These are phyloP conservation scores for Didymella arachidicola DNA, from an alignment of 2,329 filamentous ascomycete species.

Conservation along the genomic window DNA sequence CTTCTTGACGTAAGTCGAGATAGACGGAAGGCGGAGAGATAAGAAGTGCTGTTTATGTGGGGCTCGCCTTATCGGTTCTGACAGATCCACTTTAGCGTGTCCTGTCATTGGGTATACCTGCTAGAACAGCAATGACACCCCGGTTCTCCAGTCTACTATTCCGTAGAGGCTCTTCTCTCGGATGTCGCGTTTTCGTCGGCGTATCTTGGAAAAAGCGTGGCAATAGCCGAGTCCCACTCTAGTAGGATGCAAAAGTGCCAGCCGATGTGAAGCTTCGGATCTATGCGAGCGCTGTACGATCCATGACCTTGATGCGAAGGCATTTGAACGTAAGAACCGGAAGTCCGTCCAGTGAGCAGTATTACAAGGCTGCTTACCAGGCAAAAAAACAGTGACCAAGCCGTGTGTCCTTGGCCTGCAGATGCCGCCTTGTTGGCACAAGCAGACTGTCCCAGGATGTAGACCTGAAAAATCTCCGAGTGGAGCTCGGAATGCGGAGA, in stretches of 20 bases:
- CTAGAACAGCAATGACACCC: background rate
- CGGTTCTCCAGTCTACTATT: background rate
- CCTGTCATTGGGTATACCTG: background rate
- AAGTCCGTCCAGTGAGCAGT: background rate
- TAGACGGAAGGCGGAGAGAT: constrained; percentile 15
- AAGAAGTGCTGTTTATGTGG: constrained; percentile 8
- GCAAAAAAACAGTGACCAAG: background rate
- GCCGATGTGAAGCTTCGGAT: constrained; percentile 2
- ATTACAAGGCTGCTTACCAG: background rate
- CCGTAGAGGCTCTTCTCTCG: constrained; percentile 1
- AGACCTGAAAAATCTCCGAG: constrained; percentile 9
- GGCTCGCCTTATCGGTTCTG: constrained; percentile 13
- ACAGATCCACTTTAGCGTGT: background rate
- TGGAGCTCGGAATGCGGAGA: constrained; percentile 1
- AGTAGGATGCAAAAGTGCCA: background rate
- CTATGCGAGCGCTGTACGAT: background rate
- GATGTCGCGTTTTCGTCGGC: constrained; percentile 6
- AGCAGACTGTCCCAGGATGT: background rate
- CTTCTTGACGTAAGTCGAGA: constrained; percentile 35
- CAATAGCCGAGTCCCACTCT: background rate
- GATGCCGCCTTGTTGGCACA: background rate
- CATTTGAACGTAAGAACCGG: background rate
- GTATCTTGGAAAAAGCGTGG: constrained; percentile 3
- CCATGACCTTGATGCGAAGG: background rate
- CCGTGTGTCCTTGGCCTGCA: background rate